A percentile compares a stretch with the other conserved stretches of the same genome.
These are phyloP conservation scores for Pouteria campechiana DNA, from an alignment of 179 eudicot species.

Conservation along the genomic window DNA sequence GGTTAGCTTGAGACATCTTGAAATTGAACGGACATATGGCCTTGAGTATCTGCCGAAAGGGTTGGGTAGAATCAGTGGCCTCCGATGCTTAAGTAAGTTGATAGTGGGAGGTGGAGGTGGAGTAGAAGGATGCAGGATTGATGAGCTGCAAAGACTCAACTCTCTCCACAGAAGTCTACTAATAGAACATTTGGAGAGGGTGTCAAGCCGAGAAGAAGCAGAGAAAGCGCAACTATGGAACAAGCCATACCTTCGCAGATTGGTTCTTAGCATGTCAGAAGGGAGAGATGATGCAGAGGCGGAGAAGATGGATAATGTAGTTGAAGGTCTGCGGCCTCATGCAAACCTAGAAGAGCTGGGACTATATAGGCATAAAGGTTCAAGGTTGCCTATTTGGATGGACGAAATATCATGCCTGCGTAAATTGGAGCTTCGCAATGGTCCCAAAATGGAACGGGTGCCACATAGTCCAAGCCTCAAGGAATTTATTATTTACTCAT, in stretches of 20 bases:
- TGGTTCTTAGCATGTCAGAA: no score
- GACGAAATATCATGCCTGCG: no score
- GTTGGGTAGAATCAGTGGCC: constrained; percentile 1
- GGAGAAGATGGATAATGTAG: not conserved
- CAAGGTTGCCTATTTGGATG: constrained; percentile 7
- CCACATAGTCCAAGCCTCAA: no score
- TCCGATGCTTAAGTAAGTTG: constrained; percentile 1
- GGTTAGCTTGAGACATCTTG: constrained; percentile 4
- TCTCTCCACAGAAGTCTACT: not conserved
- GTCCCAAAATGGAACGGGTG: no score
- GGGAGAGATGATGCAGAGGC: not conserved
- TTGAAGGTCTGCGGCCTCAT: constrained; percentile 1
- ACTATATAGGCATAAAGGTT: constrained; percentile 1
- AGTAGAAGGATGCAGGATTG: not conserved
- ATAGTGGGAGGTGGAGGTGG: not conserved
- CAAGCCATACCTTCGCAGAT: not conserved
- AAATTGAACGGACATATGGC: not conserved
- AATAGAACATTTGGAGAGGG: not conserved
- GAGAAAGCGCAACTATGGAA: constrained; percentile 1
- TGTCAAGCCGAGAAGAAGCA: not conserved
- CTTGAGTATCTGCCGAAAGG: constrained; percentile 6
- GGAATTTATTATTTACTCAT: no score
- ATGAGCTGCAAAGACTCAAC: not conserved
- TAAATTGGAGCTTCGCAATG: no score
- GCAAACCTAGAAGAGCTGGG: not conserved